These are phyloP conservation scores for Aeminium ludgeri DNA, from an alignment of 495 filamentous ascomycete species.

Conservation along the genomic window DNA sequence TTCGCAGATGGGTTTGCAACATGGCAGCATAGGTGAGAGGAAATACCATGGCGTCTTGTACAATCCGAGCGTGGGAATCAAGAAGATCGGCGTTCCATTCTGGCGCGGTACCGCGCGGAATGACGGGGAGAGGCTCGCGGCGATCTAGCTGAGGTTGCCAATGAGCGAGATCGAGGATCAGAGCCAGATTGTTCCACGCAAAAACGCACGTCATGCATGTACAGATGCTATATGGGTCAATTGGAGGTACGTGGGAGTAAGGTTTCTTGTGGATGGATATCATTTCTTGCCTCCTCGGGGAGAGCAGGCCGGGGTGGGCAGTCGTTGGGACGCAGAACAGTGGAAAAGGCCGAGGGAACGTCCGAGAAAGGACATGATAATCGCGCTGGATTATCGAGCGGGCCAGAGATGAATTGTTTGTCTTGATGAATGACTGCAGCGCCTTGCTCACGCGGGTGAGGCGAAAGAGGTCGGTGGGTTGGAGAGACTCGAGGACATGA, in stretches of 20 bases:
- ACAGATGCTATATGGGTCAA: conserved; percentile 28
- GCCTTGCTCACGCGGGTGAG: conserved; percentile 21
- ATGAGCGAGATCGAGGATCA: conserved; percentile 36
- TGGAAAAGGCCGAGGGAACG: conserved; percentile 32
- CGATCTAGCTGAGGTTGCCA: conserved; percentile 36
- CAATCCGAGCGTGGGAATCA: conserved; percentile 24
- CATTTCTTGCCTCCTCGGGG: conserved; percentile 24
- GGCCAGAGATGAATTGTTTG: conserved; percentile 27
- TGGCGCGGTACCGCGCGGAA: conserved; percentile 28
- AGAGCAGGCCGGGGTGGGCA: conserved; percentile 23
- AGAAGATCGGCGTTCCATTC: conserved; percentile 33
- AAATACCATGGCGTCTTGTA: conserved; percentile 26
- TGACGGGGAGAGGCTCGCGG: conserved; percentile 34
- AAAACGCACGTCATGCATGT: conserved; percentile 36
- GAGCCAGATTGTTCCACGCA: conserved; percentile 35
- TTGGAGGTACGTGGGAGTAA: conserved; percentile 32
- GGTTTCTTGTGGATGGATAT: conserved; percentile 27
- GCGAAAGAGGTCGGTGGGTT: conserved; percentile 32
- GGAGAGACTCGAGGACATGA: conserved; percentile 28
- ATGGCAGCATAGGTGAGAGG: conserved; percentile 31
- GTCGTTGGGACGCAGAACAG: conserved; percentile 26
- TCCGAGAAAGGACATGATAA: conserved; percentile 31
- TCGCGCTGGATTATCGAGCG: conserved; percentile 25
- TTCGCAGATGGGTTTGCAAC: conserved; percentile 34
- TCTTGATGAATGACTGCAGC: conserved; percentile 26